Evolutionary conservation across 352 stramenopile species (phyloP).

Genomic region (Globisporangium recalcitrans): DNA sequence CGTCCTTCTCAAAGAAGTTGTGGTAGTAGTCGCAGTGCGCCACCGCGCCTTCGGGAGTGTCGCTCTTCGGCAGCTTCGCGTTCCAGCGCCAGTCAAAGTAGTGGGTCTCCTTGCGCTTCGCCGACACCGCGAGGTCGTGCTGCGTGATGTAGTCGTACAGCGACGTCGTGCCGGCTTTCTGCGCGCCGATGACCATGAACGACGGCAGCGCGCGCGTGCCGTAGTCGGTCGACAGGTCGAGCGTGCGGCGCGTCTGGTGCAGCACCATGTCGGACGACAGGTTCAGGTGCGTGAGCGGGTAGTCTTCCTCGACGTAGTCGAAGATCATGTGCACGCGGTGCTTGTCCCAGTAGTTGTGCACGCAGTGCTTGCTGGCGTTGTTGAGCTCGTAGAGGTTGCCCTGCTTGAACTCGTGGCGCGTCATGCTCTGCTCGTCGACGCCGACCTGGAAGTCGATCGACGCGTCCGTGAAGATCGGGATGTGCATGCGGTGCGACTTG

Average conservation of each 20-base stretch:
- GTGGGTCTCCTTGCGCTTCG: constrained; percentile 94
- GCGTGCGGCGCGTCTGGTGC: constrained; percentile 93
- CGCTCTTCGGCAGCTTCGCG: constrained; percentile 43
- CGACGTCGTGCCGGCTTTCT: constrained; percentile 95
- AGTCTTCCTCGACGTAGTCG: constrained; percentile 93
- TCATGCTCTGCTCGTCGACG: constrained; percentile 74
- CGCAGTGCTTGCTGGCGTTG: constrained; percentile 95
- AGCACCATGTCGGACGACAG: constrained; percentile 89
- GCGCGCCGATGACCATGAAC: constrained; percentile 94
- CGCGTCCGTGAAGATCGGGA: constrained; percentile 91
- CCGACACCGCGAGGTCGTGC: constrained; percentile 91
- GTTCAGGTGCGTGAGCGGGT: constrained; percentile 53
- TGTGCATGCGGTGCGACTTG: constrained; percentile 95
- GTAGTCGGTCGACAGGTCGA: constrained; percentile 88
- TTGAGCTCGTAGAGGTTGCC: constrained; percentile 98
- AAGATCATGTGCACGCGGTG: constrained; percentile 97
- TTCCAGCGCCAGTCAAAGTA: constrained; percentile 99
- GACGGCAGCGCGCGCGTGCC: constrained; percentile 78
- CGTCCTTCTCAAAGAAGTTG: constrained; percentile 80
- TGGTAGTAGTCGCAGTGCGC: constrained; percentile 71
- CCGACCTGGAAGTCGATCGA: constrained; percentile 86
- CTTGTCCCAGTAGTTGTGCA: constrained; percentile 90
- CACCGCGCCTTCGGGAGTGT: constrained; percentile 45
- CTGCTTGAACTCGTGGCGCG: constrained; percentile 89
- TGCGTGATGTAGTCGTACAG: constrained; percentile 97